Evolutionary conservation across 2,329 filamentous ascomycete genomes (phyloP).

Genomic region (Diaporthe vaccinii): DNA sequence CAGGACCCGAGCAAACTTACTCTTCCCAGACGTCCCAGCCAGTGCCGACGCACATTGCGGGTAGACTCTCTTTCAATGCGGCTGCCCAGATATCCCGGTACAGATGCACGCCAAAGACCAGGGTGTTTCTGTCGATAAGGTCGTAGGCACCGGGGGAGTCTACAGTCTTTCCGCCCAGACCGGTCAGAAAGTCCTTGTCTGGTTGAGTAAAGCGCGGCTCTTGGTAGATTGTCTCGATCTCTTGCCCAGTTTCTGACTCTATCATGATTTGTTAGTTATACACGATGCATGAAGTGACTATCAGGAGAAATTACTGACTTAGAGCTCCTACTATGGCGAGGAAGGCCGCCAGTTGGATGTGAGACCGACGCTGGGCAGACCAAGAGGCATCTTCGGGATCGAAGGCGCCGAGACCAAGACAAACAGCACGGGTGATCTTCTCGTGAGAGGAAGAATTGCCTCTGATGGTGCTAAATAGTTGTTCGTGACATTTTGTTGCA

Average conservation of each 20-base stretch:
- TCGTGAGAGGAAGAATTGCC: constrained; percentile 43
- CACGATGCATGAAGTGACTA: background rate
- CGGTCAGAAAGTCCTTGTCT: constrained; percentile 66
- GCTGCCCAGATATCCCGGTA: constrained; percentile 67
- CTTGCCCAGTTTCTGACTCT: constrained; percentile 45
- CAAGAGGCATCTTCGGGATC: constrained; percentile 62
- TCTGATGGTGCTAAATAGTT: constrained; percentile 53
- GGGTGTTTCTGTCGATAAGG: constrained; percentile 59
- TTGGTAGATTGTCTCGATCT: constrained; percentile 65
- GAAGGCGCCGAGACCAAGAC: constrained; percentile 68
- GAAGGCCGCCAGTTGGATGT: constrained; percentile 68
- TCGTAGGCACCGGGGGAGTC: constrained; percentile 67
- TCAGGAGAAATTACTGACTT: constrained; percentile 48
- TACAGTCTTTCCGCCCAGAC: constrained; percentile 66
- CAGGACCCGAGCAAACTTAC: constrained; percentile 50
- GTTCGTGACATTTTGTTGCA: constrained; percentile 46
- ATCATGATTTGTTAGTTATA: constrained; percentile 14
- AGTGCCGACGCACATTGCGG: constrained; percentile 71
- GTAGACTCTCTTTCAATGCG: constrained; percentile 60
- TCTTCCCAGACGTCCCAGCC: constrained; percentile 64
- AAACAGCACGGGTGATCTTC: constrained; percentile 60
- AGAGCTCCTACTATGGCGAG: constrained; percentile 60
- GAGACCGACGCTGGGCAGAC: constrained; percentile 60
- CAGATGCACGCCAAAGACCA: constrained; percentile 75
- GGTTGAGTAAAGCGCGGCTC: constrained; percentile 65